Evolutionary conservation across 345 rosid genomes (phyloP), one percentile per base, ranked within the genome.

Genomic region (Moringa oleifera): DNA sequence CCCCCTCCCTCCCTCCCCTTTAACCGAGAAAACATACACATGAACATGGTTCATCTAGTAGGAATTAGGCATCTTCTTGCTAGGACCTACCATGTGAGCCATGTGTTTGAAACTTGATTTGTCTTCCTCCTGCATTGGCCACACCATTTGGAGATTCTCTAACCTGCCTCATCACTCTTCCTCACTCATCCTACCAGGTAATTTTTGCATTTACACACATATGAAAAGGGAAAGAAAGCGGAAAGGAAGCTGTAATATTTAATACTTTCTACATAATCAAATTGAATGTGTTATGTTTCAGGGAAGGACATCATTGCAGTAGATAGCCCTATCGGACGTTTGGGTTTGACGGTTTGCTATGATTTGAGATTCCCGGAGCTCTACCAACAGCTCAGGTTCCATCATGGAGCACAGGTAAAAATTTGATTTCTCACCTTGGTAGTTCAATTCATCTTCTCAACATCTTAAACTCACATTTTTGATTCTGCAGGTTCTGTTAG

Each of bases 341-440:
- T 93, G 75, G 96, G 98, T 61, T 71, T 86, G 68, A 79, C 98
- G 15, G 91, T 88, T 36, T 93, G 97, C 78, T 93, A 90, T 55
- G 97, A 93, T 73, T 63, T 93, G 81, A 90, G 98, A 77, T 93
- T 93, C 66, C 94, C 94, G 0, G 94, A 84, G 74, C 80, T 90
- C 65, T 90, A 93, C 70, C 97, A 90, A 81, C 83, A 84, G 81
- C 81, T 93, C 22, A 77, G 97, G 57, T 93, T 90, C 68, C 77
- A 84, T 31, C 90, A 90, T 5, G 79, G 77, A 55, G 86, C 94
- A 66, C 91, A 88, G 86, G 98, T 87, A 66, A n/a, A n/a, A 41
- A 24, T 59, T 57, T 52, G 49, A 10, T 41, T 41, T 41, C 15
- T 31, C 15, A 20, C 20, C 53, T 21, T 69, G 47, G 20, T 9